Base-by-base conservation (phyloP, 2,329 filamentous ascomycete genomes). In the Phialocephala sp. region DNA sequence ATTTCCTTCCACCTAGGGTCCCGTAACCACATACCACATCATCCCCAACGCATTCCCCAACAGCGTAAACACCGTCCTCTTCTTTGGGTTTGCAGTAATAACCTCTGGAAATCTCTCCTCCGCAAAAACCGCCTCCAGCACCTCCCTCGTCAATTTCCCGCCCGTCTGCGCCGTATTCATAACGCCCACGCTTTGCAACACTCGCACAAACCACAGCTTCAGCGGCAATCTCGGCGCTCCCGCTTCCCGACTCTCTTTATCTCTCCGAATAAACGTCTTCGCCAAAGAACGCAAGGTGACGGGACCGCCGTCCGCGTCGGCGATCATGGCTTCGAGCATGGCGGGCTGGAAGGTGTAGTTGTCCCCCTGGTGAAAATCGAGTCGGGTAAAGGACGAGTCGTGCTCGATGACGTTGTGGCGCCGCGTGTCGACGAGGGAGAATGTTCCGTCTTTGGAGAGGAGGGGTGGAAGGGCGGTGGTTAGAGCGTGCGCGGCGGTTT, bases 261-360 rank as follows among this genome's bases (percentile, higher is more conserved):
- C 59, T 45, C 66, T 47, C 5, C 66, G 63, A 6, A 47, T 65
- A 32, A 63, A 68, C 11, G 63, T 66, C 37, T 63, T 63, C 5
- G 66, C 66, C 4, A 68, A 58, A 5, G 24, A 41, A 11, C 45
- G 43, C 27, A 65, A 37, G 2, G 66, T 68, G 18, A 68, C 58
- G 4, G 60, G 60, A 8, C 63, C 63, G 0, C 62, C 62, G 12
- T 61, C 43, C 4, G 66, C 66, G 37, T 68, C 66, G 2, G 55
- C 63, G 24, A 68, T 43, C 27, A 68, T 57, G 9, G 58, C 60
- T 45, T 61, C 27, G 8, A 68, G 59, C 36, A 68, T 59, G 12
- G 43, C 50, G 8, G 66, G 66, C 54, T 68, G 66, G 54, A 68
- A 68, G 2, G 63, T 66, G 50, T 63, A 64, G 58, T 68, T 68